Conservation (phyloP, 352 stramenopile species). For the Phytophthora megakarya region DNA sequence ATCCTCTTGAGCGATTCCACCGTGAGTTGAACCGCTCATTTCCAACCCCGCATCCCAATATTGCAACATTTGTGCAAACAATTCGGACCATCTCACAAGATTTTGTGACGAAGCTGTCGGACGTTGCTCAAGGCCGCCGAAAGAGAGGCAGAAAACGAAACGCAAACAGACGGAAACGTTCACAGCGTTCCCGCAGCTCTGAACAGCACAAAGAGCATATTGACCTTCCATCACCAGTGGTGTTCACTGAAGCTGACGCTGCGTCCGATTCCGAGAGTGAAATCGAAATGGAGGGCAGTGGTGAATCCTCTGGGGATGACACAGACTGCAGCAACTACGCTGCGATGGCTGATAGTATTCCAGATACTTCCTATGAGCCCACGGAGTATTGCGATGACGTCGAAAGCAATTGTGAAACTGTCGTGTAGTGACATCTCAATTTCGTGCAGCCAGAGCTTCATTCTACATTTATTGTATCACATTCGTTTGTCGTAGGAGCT, state of each 20-base stretch:
- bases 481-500: too few species aligned
- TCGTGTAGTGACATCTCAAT: too few species aligned
- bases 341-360: too few species aligned
- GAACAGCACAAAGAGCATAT: not conserved
- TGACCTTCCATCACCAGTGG: not conserved
- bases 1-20: not conserved
- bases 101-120: not conserved
- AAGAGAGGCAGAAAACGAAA: not conserved
- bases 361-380: too few species aligned
- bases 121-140: not conserved
- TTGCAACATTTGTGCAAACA: not conserved
- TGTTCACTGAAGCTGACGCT: not conserved
- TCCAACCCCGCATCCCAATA: not conserved
- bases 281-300: not conserved
- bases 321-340: too few species aligned
- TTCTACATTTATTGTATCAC: too few species aligned
- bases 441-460: too few species aligned
- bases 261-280: not conserved
- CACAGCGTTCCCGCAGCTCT: not conserved
- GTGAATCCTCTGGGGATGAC: too few species aligned
- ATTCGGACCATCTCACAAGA: constrained; percentile 1
- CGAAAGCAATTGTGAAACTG: too few species aligned
- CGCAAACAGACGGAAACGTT: too few species aligned
- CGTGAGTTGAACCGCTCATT: not conserved
- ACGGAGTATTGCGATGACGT: too few species aligned